phyloP scores from a whole-genome alignment of 306 rosid genomes.

The Hippophae gyantsensis region DNA sequence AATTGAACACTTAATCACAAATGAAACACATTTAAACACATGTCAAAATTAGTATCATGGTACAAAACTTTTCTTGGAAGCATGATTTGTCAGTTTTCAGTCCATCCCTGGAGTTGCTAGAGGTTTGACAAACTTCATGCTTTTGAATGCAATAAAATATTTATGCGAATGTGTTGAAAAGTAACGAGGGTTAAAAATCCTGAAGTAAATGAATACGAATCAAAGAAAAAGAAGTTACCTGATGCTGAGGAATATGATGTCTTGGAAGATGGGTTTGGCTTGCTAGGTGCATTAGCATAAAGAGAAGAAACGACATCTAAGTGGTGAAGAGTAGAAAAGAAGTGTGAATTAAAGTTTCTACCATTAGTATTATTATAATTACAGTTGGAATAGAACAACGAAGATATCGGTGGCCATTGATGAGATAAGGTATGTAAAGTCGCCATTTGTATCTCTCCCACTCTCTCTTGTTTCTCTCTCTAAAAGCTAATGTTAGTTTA shows the following conservation, averaged over 20 bases:
- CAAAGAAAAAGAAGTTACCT: constrained; percentile 27
- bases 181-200: too few relatives aligned
- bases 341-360: constrained; percentile 21
- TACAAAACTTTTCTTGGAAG: too few relatives aligned
- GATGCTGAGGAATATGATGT: constrained; percentile 37
- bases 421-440: constrained; percentile 44
- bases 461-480: background rate
- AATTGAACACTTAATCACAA: too few relatives aligned
- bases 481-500: too few relatives aligned
- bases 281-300: constrained; percentile 9
- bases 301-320: constrained; percentile 24
- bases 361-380: constrained; percentile 2
- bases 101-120: too few relatives aligned
- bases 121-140: too few relatives aligned
- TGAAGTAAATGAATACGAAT: background rate
- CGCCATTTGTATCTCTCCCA: constrained; percentile 32
- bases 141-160: too few relatives aligned
- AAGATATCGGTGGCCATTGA: constrained; percentile 36
- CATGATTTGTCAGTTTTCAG: too few relatives aligned
- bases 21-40: too few relatives aligned
- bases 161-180: too few relatives aligned
- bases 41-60: too few relatives aligned
- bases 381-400: constrained; percentile 16
- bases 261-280: constrained; percentile 22
- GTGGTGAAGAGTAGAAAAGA: constrained; percentile 22